phyloP scores from a whole-genome alignment of 345 rosid genomes.

The Noccaea bulbosa region DNA sequence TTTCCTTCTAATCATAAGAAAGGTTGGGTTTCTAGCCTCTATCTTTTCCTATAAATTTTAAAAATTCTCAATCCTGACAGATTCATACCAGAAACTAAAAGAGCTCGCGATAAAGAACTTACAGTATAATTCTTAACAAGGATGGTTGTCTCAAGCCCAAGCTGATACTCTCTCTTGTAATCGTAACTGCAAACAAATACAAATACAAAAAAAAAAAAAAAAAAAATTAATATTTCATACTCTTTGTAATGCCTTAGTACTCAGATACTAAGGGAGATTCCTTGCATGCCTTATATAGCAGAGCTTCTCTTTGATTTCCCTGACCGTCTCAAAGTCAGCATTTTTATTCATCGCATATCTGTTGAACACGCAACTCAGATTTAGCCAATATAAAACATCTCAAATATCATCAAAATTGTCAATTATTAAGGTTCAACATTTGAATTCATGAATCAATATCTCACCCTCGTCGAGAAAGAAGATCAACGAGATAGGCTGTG shows the following conservation, averaged over 20 bases:
- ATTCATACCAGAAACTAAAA: neutral
- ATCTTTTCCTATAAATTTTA: neutral
- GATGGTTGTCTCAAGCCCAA: constrained; percentile 96
- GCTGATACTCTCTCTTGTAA: constrained; percentile 90
- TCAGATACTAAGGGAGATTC: constrained; percentile 6
- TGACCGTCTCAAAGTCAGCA: constrained; percentile 95
- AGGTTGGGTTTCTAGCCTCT: constrained; percentile 4
- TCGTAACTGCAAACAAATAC: constrained; percentile 66
- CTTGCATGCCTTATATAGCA: constrained; percentile 77
- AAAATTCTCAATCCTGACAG: neutral
- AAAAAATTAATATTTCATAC: constrained; percentile 21
- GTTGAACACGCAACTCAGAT: constrained; percentile 31
- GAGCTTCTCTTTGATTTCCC: constrained; percentile 95
- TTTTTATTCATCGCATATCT: constrained; percentile 92
- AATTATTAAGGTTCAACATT: constrained; percentile 1
- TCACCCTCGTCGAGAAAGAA: constrained; percentile 96
- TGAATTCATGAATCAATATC: constrained; percentile 18
- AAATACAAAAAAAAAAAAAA: neutral
- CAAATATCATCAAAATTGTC: constrained; percentile 16
- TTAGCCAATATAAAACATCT: neutral
- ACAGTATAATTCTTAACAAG: constrained; percentile 96
- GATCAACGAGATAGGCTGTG: constrained; percentile 93
- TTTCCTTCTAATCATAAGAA: constrained; percentile 10
- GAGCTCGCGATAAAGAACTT: constrained; percentile 42
- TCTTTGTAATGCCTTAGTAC: constrained; percentile 2